Conservation (phyloP, 2,329 filamentous ascomycete species). For the Colletotrichum siamense region DNA sequence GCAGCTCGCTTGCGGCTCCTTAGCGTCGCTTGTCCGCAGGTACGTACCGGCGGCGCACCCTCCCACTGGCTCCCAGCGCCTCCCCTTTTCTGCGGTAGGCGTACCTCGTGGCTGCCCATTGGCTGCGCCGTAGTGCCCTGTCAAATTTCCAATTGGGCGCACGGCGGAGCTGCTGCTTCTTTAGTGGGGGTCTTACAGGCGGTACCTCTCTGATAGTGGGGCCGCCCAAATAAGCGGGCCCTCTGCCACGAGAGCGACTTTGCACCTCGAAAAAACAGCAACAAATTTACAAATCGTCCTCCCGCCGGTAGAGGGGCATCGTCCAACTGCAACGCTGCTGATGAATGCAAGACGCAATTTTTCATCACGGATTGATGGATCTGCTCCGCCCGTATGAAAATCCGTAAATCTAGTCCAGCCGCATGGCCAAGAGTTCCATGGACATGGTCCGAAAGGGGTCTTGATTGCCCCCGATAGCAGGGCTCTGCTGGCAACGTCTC, state of each 20-base stretch:
- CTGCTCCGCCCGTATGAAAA: constrained; percentile 1
- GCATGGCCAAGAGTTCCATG: background rate
- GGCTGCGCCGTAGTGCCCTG: background rate
- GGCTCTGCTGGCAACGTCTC: background rate
- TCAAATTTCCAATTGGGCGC: constrained; percentile 3
- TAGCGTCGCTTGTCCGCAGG: background rate
- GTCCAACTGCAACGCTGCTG: background rate
- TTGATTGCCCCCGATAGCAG: constrained; percentile 6
- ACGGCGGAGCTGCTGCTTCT: background rate
- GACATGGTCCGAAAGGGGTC: background rate
- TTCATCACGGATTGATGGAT: background rate
- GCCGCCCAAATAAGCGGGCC: background rate
- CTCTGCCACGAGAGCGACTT: background rate
- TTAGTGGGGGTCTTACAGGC: background rate
- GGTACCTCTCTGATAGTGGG: background rate
- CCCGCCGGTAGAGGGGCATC: background rate
- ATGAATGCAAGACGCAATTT: background rate
- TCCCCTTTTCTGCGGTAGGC: background rate
- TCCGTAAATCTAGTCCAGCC: constrained; percentile 13
- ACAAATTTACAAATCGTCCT: background rate
- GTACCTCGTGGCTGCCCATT: background rate
- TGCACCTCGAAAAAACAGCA: background rate
- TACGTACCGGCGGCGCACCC: background rate
- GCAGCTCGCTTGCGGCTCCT: constrained; percentile 14
- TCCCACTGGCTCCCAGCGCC: background rate